phyloP scores from a whole-genome alignment of 768 basidiomycete species.

The Trametes elegans region DNA sequence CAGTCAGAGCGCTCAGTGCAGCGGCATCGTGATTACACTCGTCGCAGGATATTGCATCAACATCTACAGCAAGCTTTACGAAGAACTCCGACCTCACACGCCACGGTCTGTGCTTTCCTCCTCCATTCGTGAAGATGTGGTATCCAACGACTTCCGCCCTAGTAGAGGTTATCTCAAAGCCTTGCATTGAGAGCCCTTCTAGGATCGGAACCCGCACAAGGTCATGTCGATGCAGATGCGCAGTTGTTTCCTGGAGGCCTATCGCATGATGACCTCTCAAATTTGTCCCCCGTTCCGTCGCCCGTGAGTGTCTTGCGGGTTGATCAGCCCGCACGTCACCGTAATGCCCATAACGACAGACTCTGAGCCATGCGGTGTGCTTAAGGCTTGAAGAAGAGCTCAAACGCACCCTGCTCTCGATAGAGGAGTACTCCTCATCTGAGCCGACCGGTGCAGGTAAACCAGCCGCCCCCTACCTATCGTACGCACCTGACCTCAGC shows the following conservation, averaged over 20 bases:
- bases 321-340: no score
- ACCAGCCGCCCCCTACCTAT: no score
- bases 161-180: neutral
- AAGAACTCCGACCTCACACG: neutral
- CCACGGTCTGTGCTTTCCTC: neutral
- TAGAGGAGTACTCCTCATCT: neutral
- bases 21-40: neutral
- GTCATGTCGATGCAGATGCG: neutral
- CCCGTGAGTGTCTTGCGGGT: neutral
- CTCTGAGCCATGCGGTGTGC: no score
- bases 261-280: constrained; percentile 4
- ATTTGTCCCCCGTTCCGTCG: neutral
- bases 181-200: neutral
- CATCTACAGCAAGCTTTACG: constrained; percentile 2
- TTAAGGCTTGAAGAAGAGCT: neutral
- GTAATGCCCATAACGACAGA: no score
- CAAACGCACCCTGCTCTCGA: constrained; percentile 5
- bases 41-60: constrained; percentile 4
- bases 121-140: neutral
- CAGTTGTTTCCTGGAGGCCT: constrained; percentile 10
- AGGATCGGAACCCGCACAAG: neutral
- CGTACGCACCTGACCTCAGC: neutral
- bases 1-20: neutral
- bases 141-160: neutral
- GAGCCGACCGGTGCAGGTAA: neutral